Base-by-base conservation (phyloP, 179 eudicot genomes). In the Patellifolia procumbens region DNA sequence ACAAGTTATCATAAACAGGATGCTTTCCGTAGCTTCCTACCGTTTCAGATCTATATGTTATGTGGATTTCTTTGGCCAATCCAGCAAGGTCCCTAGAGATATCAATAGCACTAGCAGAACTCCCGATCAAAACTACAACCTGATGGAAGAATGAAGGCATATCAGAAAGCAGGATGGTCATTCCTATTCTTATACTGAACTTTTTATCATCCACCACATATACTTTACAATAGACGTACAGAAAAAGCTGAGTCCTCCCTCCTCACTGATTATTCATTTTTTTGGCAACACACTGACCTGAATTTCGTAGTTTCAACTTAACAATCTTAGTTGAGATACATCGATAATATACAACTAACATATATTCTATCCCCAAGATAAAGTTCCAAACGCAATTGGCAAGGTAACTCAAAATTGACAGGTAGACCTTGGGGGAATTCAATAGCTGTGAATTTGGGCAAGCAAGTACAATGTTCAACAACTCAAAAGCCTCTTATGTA, bases 51-150 rank as follows among this genome's bases (percentile, higher is more conserved):
- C 97, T 81, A 19, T 87, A 78, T 71, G 95, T 90, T 48, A 91
- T 71, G 64, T 95, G 99, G 55, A 93, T 95, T 86, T 95, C 92
- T 78, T 87, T 89, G 43, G 97, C 99, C 72, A 85, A 85, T 66
- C 51, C 80, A 31, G 91, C 85, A 52, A 94, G 63, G 20, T 94
- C 98, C 75, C 86, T 84, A 49, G 90, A 85, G 76, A 95, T 91
- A 82, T 93, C 99, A 37, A 64, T 79, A 55, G 95, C 92, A 87
- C 98, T 91, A 39, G 91, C 83, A 24, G 97, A 75, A 74, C 83
- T 82, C 66, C 98, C 99, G 45, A 95, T 90, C 71, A 90, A 28
- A 78, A 94, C 85, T 77, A 94, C 97, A 76, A 90, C 88, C 98
- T 94, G 86, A 66, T 61, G 46, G 29, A 34, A 60, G 65, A 15